Evolutionary conservation across 331 rosid genomes (phyloP), one percentile per base, ranked within the genome.

Genomic region (Quercus tomentella): DNA sequence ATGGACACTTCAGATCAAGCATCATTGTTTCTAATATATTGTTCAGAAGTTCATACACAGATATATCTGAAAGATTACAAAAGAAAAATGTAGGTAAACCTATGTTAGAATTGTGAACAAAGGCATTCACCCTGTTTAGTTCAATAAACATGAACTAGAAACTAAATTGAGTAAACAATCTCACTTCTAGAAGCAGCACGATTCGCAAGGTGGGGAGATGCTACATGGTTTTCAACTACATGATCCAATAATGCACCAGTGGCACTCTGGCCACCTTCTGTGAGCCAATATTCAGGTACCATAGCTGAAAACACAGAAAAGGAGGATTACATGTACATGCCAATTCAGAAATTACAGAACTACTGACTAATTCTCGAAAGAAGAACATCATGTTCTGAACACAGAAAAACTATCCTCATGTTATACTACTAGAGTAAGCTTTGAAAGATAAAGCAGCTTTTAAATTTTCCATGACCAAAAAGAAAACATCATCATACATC

Each of bases 181-280:
- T 80, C 84, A 93, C 99, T 80, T 89, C 84, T 89, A 60, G 94
- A 86, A 85, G 99, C 97, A 75, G 99, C 99, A 75, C 77, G 88
- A 79, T 95, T 93, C 30, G 94, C 97, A 80, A 95, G 96, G 81
- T 1, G 79, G 60, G 91, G 80, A 68, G 97, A 90, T 80, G 94
- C 94, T 52, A 82, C 88, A 74, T 93, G 97, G 82, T 78, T 93
- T 87, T 95, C 94, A 78, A 95, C 88, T 82, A 95, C 75, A 88
- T 93, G 89, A 90, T 95, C 99, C 83, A 95, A 86, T 73, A 95
- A 87, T 73, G 99, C 97, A 83, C 99, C 99, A 76, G 97, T 95
- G 79, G 99, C 99, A 93, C 99, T 95, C 87, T 95, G 97, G 65
- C 99, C 99, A 21, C 97, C 99, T 93, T 95, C 99, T 16, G 99